Evolutionary conservation across 345 rosid species (phyloP), one percentile per base, ranked within the genome.

Genomic region (Trapa incisa): DNA sequence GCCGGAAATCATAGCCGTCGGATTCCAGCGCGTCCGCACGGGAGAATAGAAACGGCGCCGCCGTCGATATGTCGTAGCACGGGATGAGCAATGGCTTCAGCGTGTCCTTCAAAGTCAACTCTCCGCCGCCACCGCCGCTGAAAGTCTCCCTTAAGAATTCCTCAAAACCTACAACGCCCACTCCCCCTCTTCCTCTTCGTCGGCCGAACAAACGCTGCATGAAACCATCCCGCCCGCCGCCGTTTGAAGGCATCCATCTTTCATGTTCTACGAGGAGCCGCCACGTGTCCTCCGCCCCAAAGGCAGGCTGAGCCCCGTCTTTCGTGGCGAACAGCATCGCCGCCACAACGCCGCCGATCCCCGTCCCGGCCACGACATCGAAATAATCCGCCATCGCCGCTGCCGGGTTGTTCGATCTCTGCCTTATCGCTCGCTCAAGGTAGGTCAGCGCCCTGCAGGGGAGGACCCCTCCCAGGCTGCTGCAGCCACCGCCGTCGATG

Each of bases 261-360:
- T 89, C 92, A 42, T 89, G 82, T 32, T 86, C 88, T 5, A 83
- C 84, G 0, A 94, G 79, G 69, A 94, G 83, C 77, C 77, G 80
- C 99, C 99, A 94, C 60, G 96, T 83, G 41, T 91, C 99, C 65
- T 91, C 96, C 0, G 99, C 99, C 17, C 71, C 73, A 66, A 78
- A 85, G 64, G 87, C 81, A 38, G 99, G 95, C 53, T 84, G 89
- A 72, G 53, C 67, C 8, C 81, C 81, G 67, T 91, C 96, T 63
- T 73, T 81, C 42, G 96, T 82, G 37, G 81, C 91, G 75, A 89
- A 91, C 0, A 94, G 78, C 97, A 94, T 89, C 67, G 96, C 84
- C 62, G 99, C 85, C 83, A 87, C 87, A 66, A 94, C 72, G 10
- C 99, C 99, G 3, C 97, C 99, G 22, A 85, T 76, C 54, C 96